A percentile compares a stretch with the other conserved stretches of the same genome.
Conservation (phyloP, 768 basidiomycete species). For the Termitomyces sp. region DNA sequence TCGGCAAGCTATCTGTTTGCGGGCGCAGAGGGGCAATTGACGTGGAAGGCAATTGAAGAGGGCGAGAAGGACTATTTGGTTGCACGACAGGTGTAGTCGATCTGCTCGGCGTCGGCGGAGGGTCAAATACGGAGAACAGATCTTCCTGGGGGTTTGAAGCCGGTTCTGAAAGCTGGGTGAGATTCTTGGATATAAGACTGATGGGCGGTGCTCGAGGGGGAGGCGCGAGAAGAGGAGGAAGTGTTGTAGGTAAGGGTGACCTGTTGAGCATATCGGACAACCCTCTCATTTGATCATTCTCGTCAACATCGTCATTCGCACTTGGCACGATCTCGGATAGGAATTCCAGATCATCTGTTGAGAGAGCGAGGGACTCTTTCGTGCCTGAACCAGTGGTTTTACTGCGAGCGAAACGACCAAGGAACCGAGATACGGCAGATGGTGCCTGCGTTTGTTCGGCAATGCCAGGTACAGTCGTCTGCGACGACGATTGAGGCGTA, state of each 20-base stretch:
- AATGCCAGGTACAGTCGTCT: conserved; percentile 11
- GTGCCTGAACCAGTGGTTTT: conserved; percentile 29
- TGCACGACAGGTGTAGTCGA: conserved; percentile 2
- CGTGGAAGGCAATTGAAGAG: neutral
- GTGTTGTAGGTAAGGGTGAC: conserved; percentile 31
- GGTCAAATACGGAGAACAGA: conserved; percentile 25
- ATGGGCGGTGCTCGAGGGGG: conserved; percentile 22
- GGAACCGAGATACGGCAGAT: conserved; percentile 81
- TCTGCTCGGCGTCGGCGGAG: conserved; percentile 10
- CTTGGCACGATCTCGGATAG: conserved; percentile 66
- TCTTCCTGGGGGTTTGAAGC: conserved; percentile 13
- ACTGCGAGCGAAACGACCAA: conserved; percentile 65
- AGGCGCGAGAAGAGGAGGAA: conserved; percentile 44
- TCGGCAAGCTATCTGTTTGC: neutral
- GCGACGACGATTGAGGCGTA: conserved; percentile 8
- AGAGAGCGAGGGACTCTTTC: conserved; percentile 62
- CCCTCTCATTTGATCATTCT: conserved; percentile 27
- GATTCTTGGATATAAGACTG: neutral
- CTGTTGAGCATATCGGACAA: conserved; percentile 39
- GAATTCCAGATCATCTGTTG: conserved; percentile 78
- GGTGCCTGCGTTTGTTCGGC: conserved; percentile 27
- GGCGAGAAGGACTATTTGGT: conserved; percentile 8
- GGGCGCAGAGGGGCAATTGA: neutral
- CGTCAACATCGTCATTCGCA: conserved; percentile 35
- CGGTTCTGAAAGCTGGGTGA: neutral